These are phyloP conservation scores for Ophiostoma sp. DNA, from an alignment of 2,329 filamentous ascomycete species.

Conservation along the genomic window DNA sequence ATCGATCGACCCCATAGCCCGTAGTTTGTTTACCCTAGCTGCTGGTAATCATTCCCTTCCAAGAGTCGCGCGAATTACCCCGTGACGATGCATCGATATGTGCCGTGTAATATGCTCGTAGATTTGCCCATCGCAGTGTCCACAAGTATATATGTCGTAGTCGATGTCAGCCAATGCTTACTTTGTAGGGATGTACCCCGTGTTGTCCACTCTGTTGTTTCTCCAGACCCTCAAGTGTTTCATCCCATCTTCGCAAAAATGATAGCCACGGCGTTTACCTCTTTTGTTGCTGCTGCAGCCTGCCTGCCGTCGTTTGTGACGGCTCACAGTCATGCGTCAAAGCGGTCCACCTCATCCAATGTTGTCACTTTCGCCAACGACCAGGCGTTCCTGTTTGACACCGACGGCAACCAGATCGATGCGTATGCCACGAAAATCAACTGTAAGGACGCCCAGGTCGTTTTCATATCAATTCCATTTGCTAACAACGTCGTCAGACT, in stretches of 20 bases:
- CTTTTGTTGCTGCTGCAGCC: background rate
- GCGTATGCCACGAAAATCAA: background rate
- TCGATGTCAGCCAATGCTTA: background rate
- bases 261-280: background rate
- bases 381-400: background rate
- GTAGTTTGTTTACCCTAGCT: background rate
- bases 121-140: too few relatives aligned
- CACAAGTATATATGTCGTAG: background rate
- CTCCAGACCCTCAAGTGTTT: background rate
- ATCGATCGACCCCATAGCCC: background rate
- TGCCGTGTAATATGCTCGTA: too few relatives aligned
- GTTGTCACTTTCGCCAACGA: background rate
- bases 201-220: background rate
- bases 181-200: background rate
- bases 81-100: background rate
- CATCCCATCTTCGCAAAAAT: background rate
- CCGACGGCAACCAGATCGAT: background rate
- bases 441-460: background rate
- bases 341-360: background rate
- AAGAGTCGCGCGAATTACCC: background rate
- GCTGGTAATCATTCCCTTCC: background rate
- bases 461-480: background rate
- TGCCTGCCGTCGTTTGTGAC: background rate
- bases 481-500: background rate
- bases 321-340: background rate